These are phyloP conservation scores for Phytophthora lateralis DNA, from an alignment of 352 stramenopile species.

Conservation along the genomic window DNA sequence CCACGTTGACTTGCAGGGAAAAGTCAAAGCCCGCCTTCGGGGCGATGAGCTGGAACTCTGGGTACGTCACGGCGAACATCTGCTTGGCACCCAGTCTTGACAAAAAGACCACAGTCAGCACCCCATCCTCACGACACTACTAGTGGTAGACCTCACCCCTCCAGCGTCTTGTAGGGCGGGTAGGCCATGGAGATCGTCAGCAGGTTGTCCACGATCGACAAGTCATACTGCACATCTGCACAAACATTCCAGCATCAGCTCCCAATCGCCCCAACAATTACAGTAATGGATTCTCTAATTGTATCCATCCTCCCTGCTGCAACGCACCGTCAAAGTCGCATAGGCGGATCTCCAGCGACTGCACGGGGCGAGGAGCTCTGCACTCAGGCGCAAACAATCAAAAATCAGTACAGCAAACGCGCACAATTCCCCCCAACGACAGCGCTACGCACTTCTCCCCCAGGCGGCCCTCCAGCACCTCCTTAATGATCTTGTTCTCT, in stretches of 20 bases:
- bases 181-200: constrained; percentile 82
- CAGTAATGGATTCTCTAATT: neutral
- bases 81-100: constrained; percentile 63
- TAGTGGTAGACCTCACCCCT: constrained; percentile 40
- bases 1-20: constrained; percentile 76
- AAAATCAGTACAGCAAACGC: neutral
- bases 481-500: constrained; percentile 91
- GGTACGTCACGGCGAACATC: constrained; percentile 79
- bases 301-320: neutral
- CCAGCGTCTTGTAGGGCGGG: constrained; percentile 71
- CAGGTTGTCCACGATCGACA: constrained; percentile 73
- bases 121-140: neutral
- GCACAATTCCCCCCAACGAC: neutral
- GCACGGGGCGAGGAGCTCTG: constrained; percentile 77
- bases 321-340: constrained; percentile 85
- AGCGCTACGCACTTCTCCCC: constrained; percentile 60
- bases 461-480: constrained; percentile 74
- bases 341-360: constrained; percentile 77
- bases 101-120: constrained; percentile 3
- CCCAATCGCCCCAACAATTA: neutral
- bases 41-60: constrained; percentile 70
- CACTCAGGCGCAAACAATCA: constrained; percentile 4
- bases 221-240: constrained; percentile 84
- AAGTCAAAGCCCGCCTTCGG: constrained; percentile 84
- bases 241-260: constrained; percentile 9